Conservation (phyloP, 129 eudicot species). For the Dittrichia graveolens region DNA sequence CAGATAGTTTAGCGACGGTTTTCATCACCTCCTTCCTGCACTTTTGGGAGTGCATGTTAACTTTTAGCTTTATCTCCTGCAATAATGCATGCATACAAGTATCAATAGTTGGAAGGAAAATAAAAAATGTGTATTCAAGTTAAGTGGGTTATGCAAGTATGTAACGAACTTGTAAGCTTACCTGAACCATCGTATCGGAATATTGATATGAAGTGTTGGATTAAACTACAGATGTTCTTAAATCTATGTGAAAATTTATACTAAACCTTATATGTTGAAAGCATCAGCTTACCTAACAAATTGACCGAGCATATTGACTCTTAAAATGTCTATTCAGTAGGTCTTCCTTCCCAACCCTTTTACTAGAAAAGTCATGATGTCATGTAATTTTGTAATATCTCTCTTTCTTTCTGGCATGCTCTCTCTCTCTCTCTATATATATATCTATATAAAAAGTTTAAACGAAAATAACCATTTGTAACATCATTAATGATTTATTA, state of each 20-base stretch:
- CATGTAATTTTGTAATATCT: too few species aligned
- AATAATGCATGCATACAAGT: neutral
- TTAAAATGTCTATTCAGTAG: slow-evolving; percentile 13
- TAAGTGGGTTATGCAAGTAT: neutral
- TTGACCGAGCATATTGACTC: neutral
- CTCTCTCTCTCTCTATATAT: too few species aligned
- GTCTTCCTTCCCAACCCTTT: too few species aligned
- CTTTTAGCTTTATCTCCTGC: slow-evolving; percentile 43
- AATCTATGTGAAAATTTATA: slow-evolving; percentile 9
- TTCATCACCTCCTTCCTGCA: slow-evolving; percentile 40
- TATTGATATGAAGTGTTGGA: neutral
- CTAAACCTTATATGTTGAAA: neutral
- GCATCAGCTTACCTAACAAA: slow-evolving; percentile 14
- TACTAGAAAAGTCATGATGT: too few species aligned
- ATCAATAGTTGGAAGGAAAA: neutral
- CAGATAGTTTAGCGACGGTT: slow-evolving; percentile 21
- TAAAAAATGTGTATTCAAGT: neutral
- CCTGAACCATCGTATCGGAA: slow-evolving; percentile 10
- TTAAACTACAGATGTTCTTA: neutral
- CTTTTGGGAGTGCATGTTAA: slow-evolving; percentile 34
- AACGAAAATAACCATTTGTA: too few species aligned
- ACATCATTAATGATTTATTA: too few species aligned
- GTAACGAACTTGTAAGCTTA: neutral
- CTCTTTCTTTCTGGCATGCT: too few species aligned
- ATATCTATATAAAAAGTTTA: too few species aligned